Evolutionary conservation across 2,329 filamentous ascomycete genomes (phyloP).

Genomic region (Aureobasidium mangrovei): DNA sequence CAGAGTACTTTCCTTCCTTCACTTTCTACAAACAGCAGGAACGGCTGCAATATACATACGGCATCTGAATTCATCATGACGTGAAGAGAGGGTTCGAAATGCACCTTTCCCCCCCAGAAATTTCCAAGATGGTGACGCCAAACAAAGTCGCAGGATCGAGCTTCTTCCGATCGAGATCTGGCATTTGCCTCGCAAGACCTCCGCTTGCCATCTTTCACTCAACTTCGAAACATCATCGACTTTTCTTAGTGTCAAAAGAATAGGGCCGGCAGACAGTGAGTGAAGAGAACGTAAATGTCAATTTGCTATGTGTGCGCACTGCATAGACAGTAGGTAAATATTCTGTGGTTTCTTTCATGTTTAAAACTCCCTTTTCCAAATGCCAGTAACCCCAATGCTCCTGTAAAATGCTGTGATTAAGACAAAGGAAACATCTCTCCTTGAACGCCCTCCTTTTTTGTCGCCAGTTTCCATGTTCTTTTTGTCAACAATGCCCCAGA

Average conservation of each 20-base stretch:
- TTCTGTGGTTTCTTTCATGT: conserved; percentile 1
- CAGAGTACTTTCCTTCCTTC: not conserved
- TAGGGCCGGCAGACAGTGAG: not conserved
- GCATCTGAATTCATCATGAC: conserved; percentile 5
- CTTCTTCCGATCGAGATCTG: conserved; percentile 1
- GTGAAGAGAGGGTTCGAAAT: not conserved
- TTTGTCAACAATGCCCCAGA: not conserved
- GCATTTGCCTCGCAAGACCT: not conserved
- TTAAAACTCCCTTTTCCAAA: not conserved
- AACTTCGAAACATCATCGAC: conserved; percentile 6
- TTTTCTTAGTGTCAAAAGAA: not conserved
- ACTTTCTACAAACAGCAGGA: not conserved
- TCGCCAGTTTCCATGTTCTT: not conserved
- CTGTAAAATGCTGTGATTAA: not conserved
- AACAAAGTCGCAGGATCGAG: conserved; percentile 9
- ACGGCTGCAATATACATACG: not conserved
- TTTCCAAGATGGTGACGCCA: conserved; percentile 4
- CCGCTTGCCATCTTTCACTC: not conserved
- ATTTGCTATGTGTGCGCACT: conserved; percentile 8
- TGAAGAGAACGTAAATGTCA: not conserved
- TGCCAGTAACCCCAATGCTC: not conserved
- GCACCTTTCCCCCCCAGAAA: not conserved
- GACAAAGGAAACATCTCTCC: not conserved
- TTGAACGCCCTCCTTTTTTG: not conserved
- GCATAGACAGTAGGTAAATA: conserved; percentile 8